These are phyloP conservation scores for Grosmannia huntii DNA, from an alignment of 2,329 filamentous ascomycete genomes.

Conservation along the genomic window DNA sequence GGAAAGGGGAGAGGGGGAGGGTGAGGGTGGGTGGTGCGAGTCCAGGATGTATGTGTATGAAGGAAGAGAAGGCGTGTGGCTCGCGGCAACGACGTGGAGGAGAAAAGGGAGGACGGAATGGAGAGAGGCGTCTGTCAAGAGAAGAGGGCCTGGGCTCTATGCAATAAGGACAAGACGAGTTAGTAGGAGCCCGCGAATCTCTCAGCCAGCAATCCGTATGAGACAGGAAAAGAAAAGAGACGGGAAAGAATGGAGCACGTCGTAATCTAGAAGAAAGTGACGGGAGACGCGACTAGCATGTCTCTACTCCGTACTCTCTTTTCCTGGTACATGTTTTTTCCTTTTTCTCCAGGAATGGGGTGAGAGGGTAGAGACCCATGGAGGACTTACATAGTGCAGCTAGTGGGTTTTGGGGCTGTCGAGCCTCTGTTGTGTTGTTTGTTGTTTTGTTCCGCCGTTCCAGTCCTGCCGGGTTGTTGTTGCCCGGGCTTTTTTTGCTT, in stretches of 20 bases:
- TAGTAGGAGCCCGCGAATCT: not conserved
- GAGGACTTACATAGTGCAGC: not conserved
- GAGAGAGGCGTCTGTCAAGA: not conserved
- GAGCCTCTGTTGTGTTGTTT: not conserved
- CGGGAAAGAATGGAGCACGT: slow-evolving; percentile 2
- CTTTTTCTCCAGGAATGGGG: not conserved
- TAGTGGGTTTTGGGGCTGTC: not conserved
- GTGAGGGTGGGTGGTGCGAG: not conserved
- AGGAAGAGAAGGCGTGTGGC: not conserved
- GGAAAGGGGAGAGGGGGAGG: not conserved
- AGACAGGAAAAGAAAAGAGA: slow-evolving; percentile 1
- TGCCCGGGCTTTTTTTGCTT: not conserved
- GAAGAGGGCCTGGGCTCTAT: not conserved
- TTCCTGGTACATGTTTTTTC: not conserved
- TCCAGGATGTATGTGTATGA: not conserved
- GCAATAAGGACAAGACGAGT: not conserved
- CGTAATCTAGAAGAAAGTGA: slow-evolving; percentile 1
- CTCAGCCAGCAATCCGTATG: not conserved
- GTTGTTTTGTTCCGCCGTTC: not conserved
- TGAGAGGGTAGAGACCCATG: not conserved
- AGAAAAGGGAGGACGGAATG: not conserved
- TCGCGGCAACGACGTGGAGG: not conserved
- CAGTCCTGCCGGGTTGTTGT: not conserved
- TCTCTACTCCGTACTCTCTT: not conserved
- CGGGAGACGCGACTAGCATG: not conserved